These are phyloP conservation scores for Cercospora sesami DNA, from an alignment of 2,329 filamentous ascomycete genomes.

Conservation along the genomic window DNA sequence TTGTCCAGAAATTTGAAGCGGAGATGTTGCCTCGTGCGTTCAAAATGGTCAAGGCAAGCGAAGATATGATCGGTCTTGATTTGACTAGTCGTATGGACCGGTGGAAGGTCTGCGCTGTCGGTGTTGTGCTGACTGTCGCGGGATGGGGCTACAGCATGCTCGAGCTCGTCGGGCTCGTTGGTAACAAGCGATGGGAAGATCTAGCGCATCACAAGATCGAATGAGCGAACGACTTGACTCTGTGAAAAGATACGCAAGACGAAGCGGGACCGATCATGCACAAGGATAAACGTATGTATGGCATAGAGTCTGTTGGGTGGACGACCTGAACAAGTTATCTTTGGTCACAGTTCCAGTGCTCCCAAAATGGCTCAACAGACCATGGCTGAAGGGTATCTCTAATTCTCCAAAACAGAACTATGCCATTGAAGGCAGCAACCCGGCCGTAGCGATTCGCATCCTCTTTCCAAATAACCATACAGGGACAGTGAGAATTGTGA, in stretches of 20 bases:
- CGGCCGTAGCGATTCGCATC: constrained; percentile 44
- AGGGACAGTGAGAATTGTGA: constrained; percentile 44
- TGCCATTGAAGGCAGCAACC: constrained; percentile 11
- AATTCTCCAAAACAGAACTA: background rate
- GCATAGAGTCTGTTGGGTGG: no score
- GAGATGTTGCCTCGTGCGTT: background rate
- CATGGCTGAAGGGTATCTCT: background rate
- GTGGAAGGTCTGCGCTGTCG: background rate
- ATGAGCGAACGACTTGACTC: background rate
- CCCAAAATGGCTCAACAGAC: background rate
- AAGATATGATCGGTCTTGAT: background rate
- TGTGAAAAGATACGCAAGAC: background rate
- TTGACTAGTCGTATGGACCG: background rate
- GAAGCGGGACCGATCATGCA: background rate
- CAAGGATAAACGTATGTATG: no score
- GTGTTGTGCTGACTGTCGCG: background rate
- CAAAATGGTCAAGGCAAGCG: background rate
- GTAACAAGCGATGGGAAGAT: background rate
- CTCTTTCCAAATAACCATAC: constrained; percentile 45
- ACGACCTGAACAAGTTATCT: no score
- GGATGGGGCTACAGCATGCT: background rate
- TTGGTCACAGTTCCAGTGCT: no score
- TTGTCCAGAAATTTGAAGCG: background rate
- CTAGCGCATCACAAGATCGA: background rate
- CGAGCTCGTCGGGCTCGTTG: background rate